Evolutionary conservation across 805 yeast species (phyloP).

Genomic region (Yarrowia sp.): DNA sequence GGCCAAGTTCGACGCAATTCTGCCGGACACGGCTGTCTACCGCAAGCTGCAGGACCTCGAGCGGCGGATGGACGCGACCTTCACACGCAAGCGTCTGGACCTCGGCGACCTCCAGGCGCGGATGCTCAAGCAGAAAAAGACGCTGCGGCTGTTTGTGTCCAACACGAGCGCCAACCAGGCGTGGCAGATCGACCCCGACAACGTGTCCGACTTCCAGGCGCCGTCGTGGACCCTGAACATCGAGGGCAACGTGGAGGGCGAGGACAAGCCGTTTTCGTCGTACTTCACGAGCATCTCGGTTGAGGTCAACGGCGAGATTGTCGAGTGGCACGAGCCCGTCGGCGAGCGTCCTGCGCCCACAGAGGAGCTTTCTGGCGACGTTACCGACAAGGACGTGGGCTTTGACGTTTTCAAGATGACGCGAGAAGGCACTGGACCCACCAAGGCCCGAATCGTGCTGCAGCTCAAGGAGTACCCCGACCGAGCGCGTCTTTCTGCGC

Average conservation of each 20-base stretch:
- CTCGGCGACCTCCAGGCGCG: conserved; percentile 65
- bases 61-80: conserved; percentile 70
- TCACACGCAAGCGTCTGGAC: conserved; percentile 80
- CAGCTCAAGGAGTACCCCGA: conserved; percentile 78
- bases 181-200: conserved; percentile 58
- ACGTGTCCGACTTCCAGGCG: conserved; percentile 29
- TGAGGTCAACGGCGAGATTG: conserved; percentile 54
- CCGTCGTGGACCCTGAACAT: conserved; percentile 30
- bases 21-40: conserved; percentile 73
- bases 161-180: conserved; percentile 83
- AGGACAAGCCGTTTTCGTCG: conserved; percentile 47
- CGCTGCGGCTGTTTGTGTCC: conserved; percentile 75
- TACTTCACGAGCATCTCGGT: conserved; percentile 82
- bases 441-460: conserved; percentile 69
- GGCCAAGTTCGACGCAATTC: conserved; percentile 44
- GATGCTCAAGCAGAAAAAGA: conserved; percentile 51
- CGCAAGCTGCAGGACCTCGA: conserved; percentile 78
- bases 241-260: conserved; percentile 37
- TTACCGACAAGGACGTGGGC: conserved; percentile 42
- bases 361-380: conserved; percentile 3
- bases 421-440: conserved; percentile 66
- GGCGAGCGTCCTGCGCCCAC: conserved; percentile 36
- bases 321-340: conserved; percentile 88
- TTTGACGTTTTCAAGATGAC: conserved; percentile 91
- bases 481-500: conserved; percentile 60